A percentile compares a stretch with the other conserved stretches of the same genome.
These are phyloP conservation scores for Neonectria sp. DNA, from an alignment of 2,329 filamentous ascomycete species.

Conservation along the genomic window DNA sequence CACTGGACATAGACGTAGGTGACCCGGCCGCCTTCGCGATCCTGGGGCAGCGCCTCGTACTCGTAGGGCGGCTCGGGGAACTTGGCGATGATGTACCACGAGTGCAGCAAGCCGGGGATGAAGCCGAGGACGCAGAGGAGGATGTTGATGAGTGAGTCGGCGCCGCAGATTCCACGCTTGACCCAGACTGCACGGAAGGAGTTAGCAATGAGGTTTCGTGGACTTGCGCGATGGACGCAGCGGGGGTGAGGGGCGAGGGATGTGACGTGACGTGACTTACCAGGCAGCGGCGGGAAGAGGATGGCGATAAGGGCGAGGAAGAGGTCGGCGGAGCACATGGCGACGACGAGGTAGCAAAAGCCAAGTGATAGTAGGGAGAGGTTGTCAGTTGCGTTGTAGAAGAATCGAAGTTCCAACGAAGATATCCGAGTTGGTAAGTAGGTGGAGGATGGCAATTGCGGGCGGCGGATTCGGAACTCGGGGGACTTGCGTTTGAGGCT, in stretches of 20 bases:
- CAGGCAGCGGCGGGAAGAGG: slow-evolving; percentile 76
- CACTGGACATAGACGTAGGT: slow-evolving; percentile 84
- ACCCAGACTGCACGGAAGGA: slow-evolving; percentile 82
- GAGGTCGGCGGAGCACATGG: slow-evolving; percentile 73
- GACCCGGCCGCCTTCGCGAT: slow-evolving; percentile 71
- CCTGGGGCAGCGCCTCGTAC: slow-evolving; percentile 76
- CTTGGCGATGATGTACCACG: slow-evolving; percentile 98
- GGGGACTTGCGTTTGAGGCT: slow-evolving; percentile 34
- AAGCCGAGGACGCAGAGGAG: slow-evolving; percentile 86
- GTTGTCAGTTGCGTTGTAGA: slow-evolving; percentile 5
- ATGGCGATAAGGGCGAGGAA: slow-evolving; percentile 76
- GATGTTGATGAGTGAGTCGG: slow-evolving; percentile 95
- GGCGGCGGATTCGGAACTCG: slow-evolving; percentile 28
- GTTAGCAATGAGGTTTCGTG: slow-evolving; percentile 37
- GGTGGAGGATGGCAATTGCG: slow-evolving; percentile 17
- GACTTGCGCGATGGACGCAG: background rate
- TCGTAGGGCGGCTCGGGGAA: slow-evolving; percentile 83
- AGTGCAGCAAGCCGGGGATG: slow-evolving; percentile 90
- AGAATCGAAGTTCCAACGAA: slow-evolving; percentile 23
- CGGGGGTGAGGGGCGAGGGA: slow-evolving; percentile 21
- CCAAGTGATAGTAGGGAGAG: slow-evolving; percentile 2
- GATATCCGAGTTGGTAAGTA: slow-evolving; percentile 23
- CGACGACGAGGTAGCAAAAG: slow-evolving; percentile 13
- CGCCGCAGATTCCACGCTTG: slow-evolving; percentile 92
- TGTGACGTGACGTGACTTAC: slow-evolving; percentile 57